A percentile compares a stretch with the other conserved stretches of the same genome.
These are phyloP conservation scores for Nicotiana knightiana DNA, from an alignment of 257 asterid species.

Conservation along the genomic window DNA sequence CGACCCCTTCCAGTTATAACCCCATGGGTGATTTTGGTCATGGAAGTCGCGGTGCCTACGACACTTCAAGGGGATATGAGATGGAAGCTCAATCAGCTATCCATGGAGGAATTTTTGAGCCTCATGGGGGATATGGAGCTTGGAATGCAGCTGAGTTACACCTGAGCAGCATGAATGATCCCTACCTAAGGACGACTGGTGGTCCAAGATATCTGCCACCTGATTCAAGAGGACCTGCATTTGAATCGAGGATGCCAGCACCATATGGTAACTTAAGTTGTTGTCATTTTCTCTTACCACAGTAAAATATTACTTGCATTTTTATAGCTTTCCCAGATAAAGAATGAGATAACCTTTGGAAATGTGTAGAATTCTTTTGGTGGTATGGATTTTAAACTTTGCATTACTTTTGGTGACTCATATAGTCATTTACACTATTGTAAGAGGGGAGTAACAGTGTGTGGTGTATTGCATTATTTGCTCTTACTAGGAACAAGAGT, in stretches of 20 bases:
- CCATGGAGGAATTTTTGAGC: slow-evolving; percentile 12
- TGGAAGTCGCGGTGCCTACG: neutral
- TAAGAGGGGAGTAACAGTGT: neutral
- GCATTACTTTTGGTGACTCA: neutral
- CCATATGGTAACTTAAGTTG: slow-evolving; percentile 13
- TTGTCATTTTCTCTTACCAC: neutral
- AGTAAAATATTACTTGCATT: neutral
- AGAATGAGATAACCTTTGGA: neutral
- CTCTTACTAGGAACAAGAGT: neutral
- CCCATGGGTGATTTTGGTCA: neutral
- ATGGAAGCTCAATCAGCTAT: slow-evolving; percentile 1
- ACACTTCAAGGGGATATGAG: neutral
- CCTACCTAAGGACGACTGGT: slow-evolving; percentile 2
- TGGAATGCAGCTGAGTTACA: neutral
- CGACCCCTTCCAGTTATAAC: neutral
- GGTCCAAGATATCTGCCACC: slow-evolving; percentile 5
- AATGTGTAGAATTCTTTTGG: neutral
- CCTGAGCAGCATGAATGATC: neutral
- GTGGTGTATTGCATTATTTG: neutral
- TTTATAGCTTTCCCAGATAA: slow-evolving; percentile 7
- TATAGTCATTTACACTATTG: neutral
- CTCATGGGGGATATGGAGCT: neutral
- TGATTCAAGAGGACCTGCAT: slow-evolving; percentile 1
- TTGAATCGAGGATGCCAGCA: neutral
- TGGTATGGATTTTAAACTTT: neutral